Base-by-base conservation (phyloP, 176 grass and related monocot species). In the Avena atlantica region DNA sequence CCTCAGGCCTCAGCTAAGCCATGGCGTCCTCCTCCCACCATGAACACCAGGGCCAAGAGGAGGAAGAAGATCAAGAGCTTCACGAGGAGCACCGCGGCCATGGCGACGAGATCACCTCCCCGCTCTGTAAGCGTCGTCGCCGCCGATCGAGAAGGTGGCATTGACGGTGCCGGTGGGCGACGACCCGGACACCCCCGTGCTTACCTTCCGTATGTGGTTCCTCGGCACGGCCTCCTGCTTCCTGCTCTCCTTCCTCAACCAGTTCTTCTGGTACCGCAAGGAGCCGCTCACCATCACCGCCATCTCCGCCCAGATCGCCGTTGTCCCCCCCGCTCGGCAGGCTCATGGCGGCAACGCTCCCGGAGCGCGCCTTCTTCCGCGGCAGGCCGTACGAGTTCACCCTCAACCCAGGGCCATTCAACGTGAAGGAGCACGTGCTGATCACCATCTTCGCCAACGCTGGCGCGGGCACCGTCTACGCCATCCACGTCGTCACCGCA, bases 361-460 rank as follows among this genome's bases (percentile, higher is more conserved):
- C 95, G 0, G n/a, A 60, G 5, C 77, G 84, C 0, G 24, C 66
- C 17, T 87, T 98, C 76, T 89, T 98, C 72, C 21, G 6, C 13
- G 47, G 47, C 72, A 16, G 1, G 47, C 13, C 1, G 1, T 75
- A 17, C 7, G 88, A 98, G 90, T 95, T 95, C 82, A 91, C 86
- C 0, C 89, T 98, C 51, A 98, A 95, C 85, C 91, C 93, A 2
- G 91, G 93, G 0, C 95, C 93, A 0, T 98, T 98, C 87, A 98
- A 93, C 84, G 81, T 98, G 1, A 98, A 98, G 86, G 95, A 98
- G 86, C 95, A 98, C 80, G 95, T 98, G 24, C 79, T 98, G 19
- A 89, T 98, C 81, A 98, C 95, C 89, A 98, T 98, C 85, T 95
- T 98, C 63, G 95, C 95, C 78, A 98, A 98, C 83, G 90, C 95